These are phyloP conservation scores for Botrytis hyacinthi DNA, from an alignment of 2,329 filamentous ascomycete species.

Conservation along the genomic window DNA sequence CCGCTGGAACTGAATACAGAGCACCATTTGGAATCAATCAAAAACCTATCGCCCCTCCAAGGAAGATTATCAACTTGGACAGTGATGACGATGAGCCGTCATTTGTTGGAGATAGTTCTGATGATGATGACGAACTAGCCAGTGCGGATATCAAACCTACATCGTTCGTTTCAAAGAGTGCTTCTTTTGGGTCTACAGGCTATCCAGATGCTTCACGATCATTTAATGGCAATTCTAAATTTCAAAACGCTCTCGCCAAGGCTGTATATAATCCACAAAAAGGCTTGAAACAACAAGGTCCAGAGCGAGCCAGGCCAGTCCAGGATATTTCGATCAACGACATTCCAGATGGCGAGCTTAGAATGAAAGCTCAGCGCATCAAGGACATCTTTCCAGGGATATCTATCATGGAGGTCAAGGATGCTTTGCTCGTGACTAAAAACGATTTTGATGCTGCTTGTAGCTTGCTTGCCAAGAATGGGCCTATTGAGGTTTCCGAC, in stretches of 20 bases:
- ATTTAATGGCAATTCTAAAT: conserved; percentile 46
- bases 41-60: conserved; percentile 42
- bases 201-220: conserved; percentile 30
- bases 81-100: conserved; percentile 56
- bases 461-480: conserved; percentile 41
- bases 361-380: conserved; percentile 53
- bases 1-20: conserved; percentile 70
- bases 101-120: conserved; percentile 62
- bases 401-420: conserved; percentile 46
- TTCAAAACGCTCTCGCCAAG: conserved; percentile 30
- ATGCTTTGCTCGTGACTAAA: conserved; percentile 49
- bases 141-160: conserved; percentile 60
- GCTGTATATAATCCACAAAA: conserved; percentile 27
- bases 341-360: conserved; percentile 49
- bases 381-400: conserved; percentile 48
- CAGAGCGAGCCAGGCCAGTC: conserved; percentile 47
- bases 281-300: conserved; percentile 38
- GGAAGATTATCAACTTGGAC: conserved; percentile 47
- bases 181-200: conserved; percentile 40
- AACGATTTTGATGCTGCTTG: conserved; percentile 57
- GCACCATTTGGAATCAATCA: conserved; percentile 45
- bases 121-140: conserved; percentile 54
- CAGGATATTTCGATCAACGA: conserved; percentile 47
- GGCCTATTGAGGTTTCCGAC: conserved; percentile 31
- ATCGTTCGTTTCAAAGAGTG: conserved; percentile 48